Conservation (phyloP, 345 rosid genomes). For the Turritis glabra region DNA sequence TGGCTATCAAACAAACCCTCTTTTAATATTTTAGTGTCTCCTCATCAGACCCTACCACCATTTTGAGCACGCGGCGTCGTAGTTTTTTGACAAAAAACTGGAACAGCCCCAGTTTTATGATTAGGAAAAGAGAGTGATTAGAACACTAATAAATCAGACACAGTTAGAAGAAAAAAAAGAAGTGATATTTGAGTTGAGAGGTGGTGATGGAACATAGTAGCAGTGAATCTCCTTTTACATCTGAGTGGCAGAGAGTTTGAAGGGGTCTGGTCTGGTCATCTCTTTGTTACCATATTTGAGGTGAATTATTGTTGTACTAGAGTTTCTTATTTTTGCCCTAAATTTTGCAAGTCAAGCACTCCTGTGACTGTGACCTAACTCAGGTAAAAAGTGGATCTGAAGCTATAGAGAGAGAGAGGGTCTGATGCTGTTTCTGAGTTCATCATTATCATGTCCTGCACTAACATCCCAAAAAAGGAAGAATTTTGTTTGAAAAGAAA, state of each 20-base stretch:
- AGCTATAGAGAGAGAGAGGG: conserved; percentile 6
- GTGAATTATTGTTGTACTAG: conserved; percentile 41
- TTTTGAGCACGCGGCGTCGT: conserved; percentile 17
- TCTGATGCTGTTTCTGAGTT: conserved; percentile 29
- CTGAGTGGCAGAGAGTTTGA: conserved; percentile 35
- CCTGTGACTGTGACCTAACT: conserved; percentile 38
- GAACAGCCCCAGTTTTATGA: conserved; percentile 1
- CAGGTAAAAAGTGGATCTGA: conserved; percentile 31
- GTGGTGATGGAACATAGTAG: conserved; percentile 32
- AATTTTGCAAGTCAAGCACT: conserved; percentile 37
- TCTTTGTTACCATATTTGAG: conserved; percentile 36
- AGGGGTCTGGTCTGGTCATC: conserved; percentile 38
- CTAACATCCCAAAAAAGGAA: conserved; percentile 30
- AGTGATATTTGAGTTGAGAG: conserved; percentile 30
- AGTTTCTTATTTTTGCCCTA: conserved; percentile 40
- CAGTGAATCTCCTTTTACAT: conserved; percentile 26
- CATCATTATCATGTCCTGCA: conserved; percentile 30
- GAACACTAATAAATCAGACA: conserved; percentile 4
- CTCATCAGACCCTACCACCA: conserved; percentile 40
- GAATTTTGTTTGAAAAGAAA: background rate
- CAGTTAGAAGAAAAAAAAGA: background rate
- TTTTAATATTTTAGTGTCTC: conserved; percentile 27
- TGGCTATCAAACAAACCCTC: conserved; percentile 35
- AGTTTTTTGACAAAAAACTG: conserved; percentile 18
- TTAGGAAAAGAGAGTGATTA: conserved; percentile 27